Evolutionary conservation across 2,329 filamentous ascomycete species (phyloP).

Genomic region (Bipolaris gigantea): DNA sequence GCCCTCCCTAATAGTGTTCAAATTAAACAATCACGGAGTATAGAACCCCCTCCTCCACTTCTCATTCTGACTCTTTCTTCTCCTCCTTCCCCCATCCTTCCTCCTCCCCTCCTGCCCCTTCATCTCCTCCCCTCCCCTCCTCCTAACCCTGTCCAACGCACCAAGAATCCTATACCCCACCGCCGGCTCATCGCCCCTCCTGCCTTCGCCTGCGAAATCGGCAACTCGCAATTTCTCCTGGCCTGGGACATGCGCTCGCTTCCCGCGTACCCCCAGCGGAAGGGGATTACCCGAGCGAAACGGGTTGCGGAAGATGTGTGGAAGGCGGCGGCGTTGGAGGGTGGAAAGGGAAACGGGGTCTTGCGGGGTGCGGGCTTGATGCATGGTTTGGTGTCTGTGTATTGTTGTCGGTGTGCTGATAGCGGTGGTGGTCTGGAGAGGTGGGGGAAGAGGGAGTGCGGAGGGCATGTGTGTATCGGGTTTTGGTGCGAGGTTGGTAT

Average conservation of each 20-base stretch:
- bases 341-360: too few species aligned
- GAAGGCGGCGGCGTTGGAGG: background rate
- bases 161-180: background rate
- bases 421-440: too few species aligned
- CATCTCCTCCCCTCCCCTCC: too few species aligned
- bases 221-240: background rate
- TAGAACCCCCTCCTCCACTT: background rate
- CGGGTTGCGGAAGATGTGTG: background rate
- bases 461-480: too few species aligned
- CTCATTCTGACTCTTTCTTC: background rate
- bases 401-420: background rate
- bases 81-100: background rate
- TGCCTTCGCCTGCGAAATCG: background rate
- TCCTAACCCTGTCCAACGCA: background rate
- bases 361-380: background rate
- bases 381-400: background rate
- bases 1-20: too few species aligned
- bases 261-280: background rate
- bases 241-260: background rate
- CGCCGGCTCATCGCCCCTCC: background rate
- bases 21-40: too few species aligned
- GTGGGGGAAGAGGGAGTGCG: too few species aligned
- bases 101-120: background rate
- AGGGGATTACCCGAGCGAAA: background rate
- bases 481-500: too few species aligned